Percentiles rank a stretch among this genome's conserved stretches.
phyloP scores from a whole-genome alignment of 2,329 filamentous ascomycete species.

The Chalara sp. region DNA sequence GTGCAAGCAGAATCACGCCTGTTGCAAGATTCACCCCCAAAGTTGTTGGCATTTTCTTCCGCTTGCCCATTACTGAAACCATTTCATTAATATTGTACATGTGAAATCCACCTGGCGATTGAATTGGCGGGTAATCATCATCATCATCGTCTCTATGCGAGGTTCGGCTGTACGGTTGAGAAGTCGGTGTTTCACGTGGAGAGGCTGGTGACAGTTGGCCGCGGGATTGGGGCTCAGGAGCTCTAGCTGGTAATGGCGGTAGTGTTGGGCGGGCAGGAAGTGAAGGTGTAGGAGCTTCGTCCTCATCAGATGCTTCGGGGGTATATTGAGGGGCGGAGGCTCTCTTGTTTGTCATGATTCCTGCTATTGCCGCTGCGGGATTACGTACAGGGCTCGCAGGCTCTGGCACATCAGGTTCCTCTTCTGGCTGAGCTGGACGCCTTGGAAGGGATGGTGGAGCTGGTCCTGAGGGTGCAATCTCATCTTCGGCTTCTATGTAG shows the following conservation, averaged over 20 bases:
- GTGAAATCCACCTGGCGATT: constrained; percentile 75
- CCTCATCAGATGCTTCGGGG: constrained; percentile 63
- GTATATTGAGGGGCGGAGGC: constrained; percentile 44
- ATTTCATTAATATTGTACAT: constrained; percentile 97
- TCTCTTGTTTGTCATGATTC: constrained; percentile 37
- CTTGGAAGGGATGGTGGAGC: constrained; percentile 28
- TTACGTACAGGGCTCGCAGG: constrained; percentile 19
- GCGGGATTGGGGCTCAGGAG: constrained; percentile 19
- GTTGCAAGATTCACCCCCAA: constrained; percentile 88
- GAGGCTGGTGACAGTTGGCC: constrained; percentile 17
- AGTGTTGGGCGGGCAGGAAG: constrained; percentile 58
- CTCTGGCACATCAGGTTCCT: constrained; percentile 19
- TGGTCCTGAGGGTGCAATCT: constrained; percentile 28
- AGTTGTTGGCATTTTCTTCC: constrained; percentile 97
- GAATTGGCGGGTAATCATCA: constrained; percentile 28
- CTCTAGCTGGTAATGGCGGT: constrained; percentile 47
- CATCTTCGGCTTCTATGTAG: constrained; percentile 70
- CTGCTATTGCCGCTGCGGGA: constrained; percentile 42
- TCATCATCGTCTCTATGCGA: constrained; percentile 36
- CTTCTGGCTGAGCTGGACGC: constrained; percentile 27
- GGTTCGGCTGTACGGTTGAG: constrained; percentile 48
- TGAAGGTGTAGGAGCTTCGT: constrained; percentile 49
- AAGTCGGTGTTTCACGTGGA: constrained; percentile 30
- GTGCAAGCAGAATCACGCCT: constrained; percentile 83
- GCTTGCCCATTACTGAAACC: constrained; percentile 88